Evolutionary conservation across 1,284 basidiomycete genomes (phyloP).

Genomic region (Irpex sp.): DNA sequence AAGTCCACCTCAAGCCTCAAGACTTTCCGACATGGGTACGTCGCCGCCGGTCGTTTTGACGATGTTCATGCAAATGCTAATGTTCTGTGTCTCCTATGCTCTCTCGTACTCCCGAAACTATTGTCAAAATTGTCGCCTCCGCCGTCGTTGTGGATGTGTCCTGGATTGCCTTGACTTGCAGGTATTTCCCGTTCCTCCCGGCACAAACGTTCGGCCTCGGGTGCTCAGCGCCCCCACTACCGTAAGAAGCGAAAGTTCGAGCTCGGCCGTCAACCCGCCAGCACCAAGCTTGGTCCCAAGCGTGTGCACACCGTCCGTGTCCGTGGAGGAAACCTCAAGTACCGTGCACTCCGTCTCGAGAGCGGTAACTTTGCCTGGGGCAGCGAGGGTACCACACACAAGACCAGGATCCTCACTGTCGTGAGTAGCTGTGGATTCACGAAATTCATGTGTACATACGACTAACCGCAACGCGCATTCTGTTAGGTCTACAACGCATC

Average conservation of each 20-base stretch:
- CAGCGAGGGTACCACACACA: conserved; percentile 87
- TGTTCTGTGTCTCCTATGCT: conserved; percentile 5
- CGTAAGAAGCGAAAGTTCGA: conserved; percentile 99
- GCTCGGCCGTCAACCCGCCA: conserved; percentile 93
- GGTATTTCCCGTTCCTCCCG: conserved; percentile 94
- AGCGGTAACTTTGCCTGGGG: conserved; percentile 97
- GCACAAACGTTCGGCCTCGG: conserved; percentile 92
- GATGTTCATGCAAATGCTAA: conserved; percentile 5
- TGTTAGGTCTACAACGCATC: conserved; percentile 91
- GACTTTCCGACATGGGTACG: conserved; percentile 34
- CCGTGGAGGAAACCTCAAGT: conserved; percentile 91
- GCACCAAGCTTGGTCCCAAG: conserved; percentile 92
- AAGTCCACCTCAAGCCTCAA: conserved; percentile 31
- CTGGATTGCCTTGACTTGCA: conserved; percentile 24
- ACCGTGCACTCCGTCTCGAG: conserved; percentile 92
- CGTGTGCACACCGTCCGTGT: conserved; percentile 91
- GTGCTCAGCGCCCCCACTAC: conserved; percentile 92
- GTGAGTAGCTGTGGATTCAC: conserved; percentile 50
- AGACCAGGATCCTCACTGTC: conserved; percentile 93
- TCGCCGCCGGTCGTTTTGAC: conserved; percentile 19
- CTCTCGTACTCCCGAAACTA: conserved; percentile 1
- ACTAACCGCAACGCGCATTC: too few species aligned
- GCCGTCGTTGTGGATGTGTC: neutral
- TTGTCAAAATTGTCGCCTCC: neutral
- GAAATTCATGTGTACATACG: too few species aligned